Base-by-base conservation (phyloP, 176 grass and related monocot species). In the Saccharum officinarum region DNA sequence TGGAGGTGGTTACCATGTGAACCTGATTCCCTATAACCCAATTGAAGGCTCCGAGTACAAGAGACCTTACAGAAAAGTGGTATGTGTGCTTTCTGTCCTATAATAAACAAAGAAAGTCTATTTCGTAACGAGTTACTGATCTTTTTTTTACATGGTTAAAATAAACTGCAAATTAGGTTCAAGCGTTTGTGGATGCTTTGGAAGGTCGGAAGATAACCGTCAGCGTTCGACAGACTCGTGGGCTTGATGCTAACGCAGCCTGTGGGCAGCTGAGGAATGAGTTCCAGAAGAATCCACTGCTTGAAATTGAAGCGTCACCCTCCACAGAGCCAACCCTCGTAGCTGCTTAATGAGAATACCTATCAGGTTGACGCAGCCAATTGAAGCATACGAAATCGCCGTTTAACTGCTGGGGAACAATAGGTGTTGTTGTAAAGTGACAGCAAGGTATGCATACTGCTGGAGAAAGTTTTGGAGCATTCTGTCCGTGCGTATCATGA, bases 21-120 rank as follows among this genome's bases (percentile, higher is more conserved):
- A 98, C 75, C 61, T 98, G 76, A 98, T 98, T 61, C 96, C 96
- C 47, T 98, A 92, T 76, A 98, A 98, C 82, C 97, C 93, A 13
- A 92, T 98, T 59, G 86, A 95, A 91, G 93, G 88, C 23, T 98
- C 96, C 40, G 97, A 94, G 45, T 98, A 94, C 86, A 88, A 91
- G 87, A 95, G 97, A 68, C 97, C 97, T 8, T 98, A 98, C 60
- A 95, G 87, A 80, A 98, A 98, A 92, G 88, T 79, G 80, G 97
- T 98, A 94, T 22, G 63, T 37, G 63, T 66, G 13, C 45, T 82
- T 66, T 8, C 20, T 17, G 13, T 66, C 63, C 28, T 66, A 65
- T n/a, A 59, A n/a, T 3, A 66, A 66, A 33, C 5, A 64, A 57
- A 65, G 55, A 31, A 67, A 41, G 6, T 34, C 25, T 80, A 10